Conservation (phyloP, 208 protist species). For the Balamuthia mandrillaris region DNA sequence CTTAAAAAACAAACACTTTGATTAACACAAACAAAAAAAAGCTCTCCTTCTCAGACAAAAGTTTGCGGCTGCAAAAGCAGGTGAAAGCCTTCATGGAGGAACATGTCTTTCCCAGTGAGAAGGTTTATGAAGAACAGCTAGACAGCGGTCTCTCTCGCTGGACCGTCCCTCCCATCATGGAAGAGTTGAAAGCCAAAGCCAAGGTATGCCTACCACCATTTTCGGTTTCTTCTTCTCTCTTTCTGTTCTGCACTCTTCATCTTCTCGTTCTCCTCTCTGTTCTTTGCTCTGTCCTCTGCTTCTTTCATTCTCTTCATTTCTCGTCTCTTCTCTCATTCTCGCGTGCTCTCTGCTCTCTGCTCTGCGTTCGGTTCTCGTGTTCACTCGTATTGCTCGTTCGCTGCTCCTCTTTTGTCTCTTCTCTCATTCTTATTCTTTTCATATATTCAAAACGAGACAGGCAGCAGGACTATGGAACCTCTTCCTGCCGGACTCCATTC, state of each 20-base stretch:
- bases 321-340: not conserved
- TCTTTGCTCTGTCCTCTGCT: not conserved
- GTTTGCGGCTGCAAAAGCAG: constrained; percentile 28
- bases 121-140: constrained; percentile 37
- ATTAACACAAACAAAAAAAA: not conserved
- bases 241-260: not conserved
- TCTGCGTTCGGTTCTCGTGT: not conserved
- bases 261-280: not conserved
- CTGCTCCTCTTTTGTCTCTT: not conserved
- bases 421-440: not conserved
- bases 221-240: not conserved
- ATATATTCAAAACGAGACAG: not conserved
- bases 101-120: constrained; percentile 68
- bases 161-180: constrained; percentile 54
- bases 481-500: constrained; percentile 66
- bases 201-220: not conserved
- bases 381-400: not conserved
- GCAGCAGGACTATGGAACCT: constrained; percentile 77
- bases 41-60: not conserved
- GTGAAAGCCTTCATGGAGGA: constrained; percentile 67
- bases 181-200: constrained; percentile 72
- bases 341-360: not conserved
- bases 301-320: not conserved
- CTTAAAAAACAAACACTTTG: no score
- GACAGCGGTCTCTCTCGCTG: constrained; percentile 26